A percentile compares a stretch with the other conserved stretches of the same genome.
phyloP scores from a whole-genome alignment of 805 yeast species.

The Phaffomyces antillensis region DNA sequence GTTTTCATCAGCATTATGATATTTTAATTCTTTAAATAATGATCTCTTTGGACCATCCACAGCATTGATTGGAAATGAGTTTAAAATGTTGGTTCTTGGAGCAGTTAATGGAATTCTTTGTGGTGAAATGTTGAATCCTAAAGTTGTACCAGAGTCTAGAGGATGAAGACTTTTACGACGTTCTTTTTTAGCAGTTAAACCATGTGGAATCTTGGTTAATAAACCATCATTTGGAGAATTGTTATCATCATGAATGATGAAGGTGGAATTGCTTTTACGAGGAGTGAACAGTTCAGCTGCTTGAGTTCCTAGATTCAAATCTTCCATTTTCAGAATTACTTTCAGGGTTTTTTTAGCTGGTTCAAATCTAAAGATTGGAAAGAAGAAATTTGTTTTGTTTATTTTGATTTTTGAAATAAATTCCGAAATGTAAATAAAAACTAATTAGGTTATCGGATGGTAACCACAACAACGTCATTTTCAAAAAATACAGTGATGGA shows the following conservation, averaged over 20 bases:
- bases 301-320: conserved; percentile 1
- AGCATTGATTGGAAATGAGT: conserved; percentile 16
- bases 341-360: too few relatives aligned
- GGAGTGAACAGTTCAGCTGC: conserved; percentile 20
- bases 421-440: too few relatives aligned
- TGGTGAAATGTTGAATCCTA: conserved; percentile 13
- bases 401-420: too few relatives aligned
- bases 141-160: neutral
- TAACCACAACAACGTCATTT: too few relatives aligned
- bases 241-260: conserved; percentile 15
- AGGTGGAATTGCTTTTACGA: conserved; percentile 11
- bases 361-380: neutral
- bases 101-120: conserved; percentile 25
- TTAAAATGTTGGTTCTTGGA: conserved; percentile 24
- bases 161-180: conserved; percentile 23
- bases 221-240: conserved; percentile 6
- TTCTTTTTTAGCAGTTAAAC: conserved; percentile 28
- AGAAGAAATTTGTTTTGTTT: neutral
- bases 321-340: neutral
- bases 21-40: conserved; percentile 6
- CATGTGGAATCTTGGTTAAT: conserved; percentile 37
- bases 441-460: too few relatives aligned
- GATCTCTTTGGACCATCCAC: conserved; percentile 18
- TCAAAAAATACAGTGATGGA: too few relatives aligned
- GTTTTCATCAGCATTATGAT: neutral